Percentiles rank a stretch among this genome's conserved stretches.
Conservation (phyloP, 164 flowering plant genomes). For the Houttuynia cordata region DNA sequence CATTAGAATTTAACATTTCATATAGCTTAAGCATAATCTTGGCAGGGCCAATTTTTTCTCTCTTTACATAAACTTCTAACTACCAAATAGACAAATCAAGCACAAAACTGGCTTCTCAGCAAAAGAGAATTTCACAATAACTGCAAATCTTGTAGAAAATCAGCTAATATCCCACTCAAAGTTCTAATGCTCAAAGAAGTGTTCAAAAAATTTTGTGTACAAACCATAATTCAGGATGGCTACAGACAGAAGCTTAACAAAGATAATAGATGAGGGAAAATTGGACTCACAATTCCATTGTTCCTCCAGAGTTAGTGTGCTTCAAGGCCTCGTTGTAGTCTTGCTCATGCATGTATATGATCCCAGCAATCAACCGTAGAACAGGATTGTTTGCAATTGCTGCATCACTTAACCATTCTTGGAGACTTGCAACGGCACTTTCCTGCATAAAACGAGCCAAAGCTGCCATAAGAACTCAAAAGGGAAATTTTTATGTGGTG, state of each 20-base stretch:
- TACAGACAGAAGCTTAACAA: neutral
- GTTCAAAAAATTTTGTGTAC: no score
- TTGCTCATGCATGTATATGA: constrained; percentile 76
- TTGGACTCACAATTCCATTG: constrained; percentile 80
- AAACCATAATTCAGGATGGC: neutral
- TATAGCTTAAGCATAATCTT: no score
- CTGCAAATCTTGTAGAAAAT: no score
- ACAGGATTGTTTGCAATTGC: constrained; percentile 72
- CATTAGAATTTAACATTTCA: no score
- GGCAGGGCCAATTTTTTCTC: no score
- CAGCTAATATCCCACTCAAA: no score
- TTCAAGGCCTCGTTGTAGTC: constrained; percentile 90
- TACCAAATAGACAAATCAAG: no score
- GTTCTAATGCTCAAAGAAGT: no score
- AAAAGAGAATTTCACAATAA: no score
- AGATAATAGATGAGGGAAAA: neutral
- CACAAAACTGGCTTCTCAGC: no score
- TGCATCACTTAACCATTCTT: constrained; percentile 77
- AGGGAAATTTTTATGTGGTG: neutral
- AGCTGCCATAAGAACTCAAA: no score
- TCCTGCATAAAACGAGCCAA: constrained; percentile 35
- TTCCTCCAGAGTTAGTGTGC: constrained; percentile 83
- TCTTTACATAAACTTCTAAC: no score
- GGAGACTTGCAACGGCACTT: constrained; percentile 48
- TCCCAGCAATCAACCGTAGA: constrained; percentile 74